A percentile compares a stretch with the other conserved stretches of the same genome.
phyloP scores from a whole-genome alignment of 768 basidiomycete species.

The Roridomyces roridus region DNA sequence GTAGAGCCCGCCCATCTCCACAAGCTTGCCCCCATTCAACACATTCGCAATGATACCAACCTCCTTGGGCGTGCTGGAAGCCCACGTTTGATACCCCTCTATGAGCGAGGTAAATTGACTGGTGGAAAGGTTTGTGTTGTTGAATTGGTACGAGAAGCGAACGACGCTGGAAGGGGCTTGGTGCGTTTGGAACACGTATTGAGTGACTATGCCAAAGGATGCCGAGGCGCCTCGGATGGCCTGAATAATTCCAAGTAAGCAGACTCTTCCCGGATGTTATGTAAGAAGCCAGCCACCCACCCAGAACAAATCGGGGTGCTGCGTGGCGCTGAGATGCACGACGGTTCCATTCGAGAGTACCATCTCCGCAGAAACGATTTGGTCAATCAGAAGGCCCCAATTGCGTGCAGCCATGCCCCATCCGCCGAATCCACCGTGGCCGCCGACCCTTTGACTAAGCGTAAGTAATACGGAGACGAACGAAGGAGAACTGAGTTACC shows the following conservation, averaged over 20 bases:
- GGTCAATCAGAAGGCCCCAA: slow-evolving; percentile 35
- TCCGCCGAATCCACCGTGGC: slow-evolving; percentile 24
- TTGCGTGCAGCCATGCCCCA: slow-evolving; percentile 26
- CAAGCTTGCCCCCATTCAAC: slow-evolving; percentile 1
- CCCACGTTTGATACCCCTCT: slow-evolving; percentile 6
- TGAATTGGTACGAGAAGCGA: slow-evolving; percentile 14
- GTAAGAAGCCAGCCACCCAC: too few species aligned
- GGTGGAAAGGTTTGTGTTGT: neutral
- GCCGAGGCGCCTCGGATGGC: slow-evolving; percentile 35
- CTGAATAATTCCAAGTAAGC: slow-evolving; percentile 6
- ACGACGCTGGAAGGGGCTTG: slow-evolving; percentile 9
- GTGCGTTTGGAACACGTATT: slow-evolving; percentile 29
- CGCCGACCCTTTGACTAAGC: slow-evolving; percentile 2
- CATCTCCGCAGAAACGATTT: slow-evolving; percentile 25
- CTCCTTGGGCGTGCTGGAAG: slow-evolving; percentile 3
- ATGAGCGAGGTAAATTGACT: slow-evolving; percentile 3
- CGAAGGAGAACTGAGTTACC: neutral
- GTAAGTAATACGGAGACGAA: neutral
- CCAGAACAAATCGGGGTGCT: slow-evolving; percentile 31
- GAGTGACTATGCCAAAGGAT: slow-evolving; percentile 34
- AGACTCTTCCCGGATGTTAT: too few species aligned
- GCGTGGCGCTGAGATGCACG: slow-evolving; percentile 20
- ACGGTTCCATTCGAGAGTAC: slow-evolving; percentile 29
- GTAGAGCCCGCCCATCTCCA: slow-evolving; percentile 13
- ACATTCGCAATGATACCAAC: slow-evolving; percentile 15